Evolutionary conservation across 164 flowering plant species (phyloP), one percentile per base, ranked within the genome.

Genomic region (Macadamia tetraphylla): DNA sequence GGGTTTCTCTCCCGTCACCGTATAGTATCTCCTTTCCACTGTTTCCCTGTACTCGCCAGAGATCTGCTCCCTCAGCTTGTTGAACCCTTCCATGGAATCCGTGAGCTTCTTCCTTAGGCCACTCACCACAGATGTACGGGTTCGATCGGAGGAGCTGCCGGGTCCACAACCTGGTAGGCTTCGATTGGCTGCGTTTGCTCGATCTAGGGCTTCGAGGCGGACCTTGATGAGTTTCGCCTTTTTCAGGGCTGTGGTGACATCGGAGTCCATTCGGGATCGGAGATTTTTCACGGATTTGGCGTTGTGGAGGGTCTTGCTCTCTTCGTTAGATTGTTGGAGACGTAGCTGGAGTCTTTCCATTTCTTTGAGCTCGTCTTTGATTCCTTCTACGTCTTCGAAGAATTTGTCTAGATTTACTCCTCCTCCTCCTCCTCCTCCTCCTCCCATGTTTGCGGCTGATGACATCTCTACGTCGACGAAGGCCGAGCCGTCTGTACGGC

Each of bases 61-160:
- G 4, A 79, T 70, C 13, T 63, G 42, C 23, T 73, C 65, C 12
- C 81, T 52, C 10, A 79, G 62, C 1, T n/a, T 9, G 15, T 29
- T 68, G 73, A 79, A 79, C 13, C 49, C 63, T 18, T 79, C 77
- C 77, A 76, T 76, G 10, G 69, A 48, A 42, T 76, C 79, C 17
- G 23, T 55, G 29, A 79, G 75, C 17, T 79, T 79, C 58, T 79
- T 76, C 1, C 79, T 60, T 2, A 79, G 64, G 0, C 81, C 77
- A 52, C 46, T 62, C 30, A 76, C 75, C 10, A 79, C 46, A 1
- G 81, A 79, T 6, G 77, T 76, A 1, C 81, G 65, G 2, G 81
- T 79, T 29, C 81, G 79, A 51, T 79, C 81, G 10, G 81, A 58
- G 11, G 81, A 79, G 63, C 75, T 70, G 11, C 77, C 79, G 3